A percentile compares a stretch with the other conserved stretches of the same genome.
phyloP scores from a whole-genome alignment of 257 asterid species.

The Lycium barbarum region DNA sequence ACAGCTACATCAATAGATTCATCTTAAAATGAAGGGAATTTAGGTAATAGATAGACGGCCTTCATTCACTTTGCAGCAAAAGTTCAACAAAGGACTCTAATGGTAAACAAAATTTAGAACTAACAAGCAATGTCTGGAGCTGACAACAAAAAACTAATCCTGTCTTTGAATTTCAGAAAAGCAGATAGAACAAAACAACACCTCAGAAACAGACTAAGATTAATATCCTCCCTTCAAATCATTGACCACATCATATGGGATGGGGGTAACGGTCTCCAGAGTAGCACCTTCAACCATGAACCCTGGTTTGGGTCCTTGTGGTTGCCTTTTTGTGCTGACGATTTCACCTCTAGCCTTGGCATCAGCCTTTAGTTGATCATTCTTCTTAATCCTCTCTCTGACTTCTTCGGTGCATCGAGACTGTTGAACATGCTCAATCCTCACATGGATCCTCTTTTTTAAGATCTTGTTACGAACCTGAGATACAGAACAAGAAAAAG shows the following conservation, averaged over 20 bases:
- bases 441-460: slow-evolving; percentile 74
- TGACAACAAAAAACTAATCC: slow-evolving; percentile 23
- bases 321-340: slow-evolving; percentile 85
- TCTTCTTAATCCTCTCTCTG: slow-evolving; percentile 56
- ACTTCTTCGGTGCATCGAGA: slow-evolving; percentile 78
- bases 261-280: slow-evolving; percentile 85
- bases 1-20: not conserved
- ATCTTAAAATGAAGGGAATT: not conserved
- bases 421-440: slow-evolving; percentile 75
- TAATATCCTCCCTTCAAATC: slow-evolving; percentile 96
- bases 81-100: slow-evolving; percentile 22
- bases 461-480: slow-evolving; percentile 76
- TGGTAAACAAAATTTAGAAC: slow-evolving; percentile 23
- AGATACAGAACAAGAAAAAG: not conserved
- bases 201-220: not conserved
- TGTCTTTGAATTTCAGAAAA: slow-evolving; percentile 17
- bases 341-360: slow-evolving; percentile 75
- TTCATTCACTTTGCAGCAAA: slow-evolving; percentile 18
- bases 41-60: not conserved
- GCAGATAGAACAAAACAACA: slow-evolving; percentile 12
- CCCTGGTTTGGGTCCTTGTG: slow-evolving; percentile 81
- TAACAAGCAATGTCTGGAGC: not conserved
- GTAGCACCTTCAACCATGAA: slow-evolving; percentile 81
- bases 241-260: slow-evolving; percentile 90
- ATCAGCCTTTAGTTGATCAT: slow-evolving; percentile 71